phyloP scores from a whole-genome alignment of 495 filamentous ascomycete species.

The Hyaloscypha variabilis region DNA sequence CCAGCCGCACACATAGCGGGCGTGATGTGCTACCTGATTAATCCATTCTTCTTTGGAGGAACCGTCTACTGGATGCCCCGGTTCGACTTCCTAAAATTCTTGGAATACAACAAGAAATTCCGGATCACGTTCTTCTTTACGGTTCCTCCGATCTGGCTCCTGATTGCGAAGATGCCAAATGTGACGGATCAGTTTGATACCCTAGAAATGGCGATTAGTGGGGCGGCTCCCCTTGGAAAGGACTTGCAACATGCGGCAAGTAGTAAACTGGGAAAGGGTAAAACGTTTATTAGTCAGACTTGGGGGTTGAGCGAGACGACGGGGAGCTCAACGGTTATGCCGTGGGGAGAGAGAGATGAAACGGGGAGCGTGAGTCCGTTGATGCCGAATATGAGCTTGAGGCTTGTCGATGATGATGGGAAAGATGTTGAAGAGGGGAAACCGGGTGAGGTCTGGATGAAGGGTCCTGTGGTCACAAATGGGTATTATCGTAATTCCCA shows the following conservation, averaged over 20 bases:
- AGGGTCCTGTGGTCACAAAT: slow-evolving; percentile 69
- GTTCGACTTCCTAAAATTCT: slow-evolving; percentile 81
- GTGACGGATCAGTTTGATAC: slow-evolving; percentile 70
- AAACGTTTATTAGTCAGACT: slow-evolving; percentile 27
- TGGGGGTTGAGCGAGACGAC: slow-evolving; percentile 31
- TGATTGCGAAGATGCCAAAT: slow-evolving; percentile 48
- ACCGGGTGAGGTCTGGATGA: slow-evolving; percentile 68
- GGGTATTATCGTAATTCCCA: slow-evolving; percentile 63
- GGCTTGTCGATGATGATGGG: slow-evolving; percentile 36
- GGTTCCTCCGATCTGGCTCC: slow-evolving; percentile 53
- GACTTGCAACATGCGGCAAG: slow-evolving; percentile 53
- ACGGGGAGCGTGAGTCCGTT: slow-evolving; percentile 52
- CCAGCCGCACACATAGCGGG: slow-evolving; percentile 52
- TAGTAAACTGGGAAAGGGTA: slow-evolving; percentile 23
- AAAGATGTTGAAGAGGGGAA: slow-evolving; percentile 41
- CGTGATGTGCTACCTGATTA: slow-evolving; percentile 61
- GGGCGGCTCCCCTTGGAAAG: slow-evolving; percentile 82
- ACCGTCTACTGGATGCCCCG: slow-evolving; percentile 73
- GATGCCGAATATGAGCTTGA: slow-evolving; percentile 22
- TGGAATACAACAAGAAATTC: slow-evolving; percentile 72
- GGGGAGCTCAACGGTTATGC: slow-evolving; percentile 39
- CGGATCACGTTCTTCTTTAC: slow-evolving; percentile 53
- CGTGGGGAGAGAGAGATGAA: slow-evolving; percentile 36
- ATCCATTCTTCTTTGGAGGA: slow-evolving; percentile 64
- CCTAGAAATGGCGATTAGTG: slow-evolving; percentile 82